These are phyloP conservation scores for Oehlia diaphana DNA, from an alignment of 192 early-diverging fungal genomes.

Conservation along the genomic window DNA sequence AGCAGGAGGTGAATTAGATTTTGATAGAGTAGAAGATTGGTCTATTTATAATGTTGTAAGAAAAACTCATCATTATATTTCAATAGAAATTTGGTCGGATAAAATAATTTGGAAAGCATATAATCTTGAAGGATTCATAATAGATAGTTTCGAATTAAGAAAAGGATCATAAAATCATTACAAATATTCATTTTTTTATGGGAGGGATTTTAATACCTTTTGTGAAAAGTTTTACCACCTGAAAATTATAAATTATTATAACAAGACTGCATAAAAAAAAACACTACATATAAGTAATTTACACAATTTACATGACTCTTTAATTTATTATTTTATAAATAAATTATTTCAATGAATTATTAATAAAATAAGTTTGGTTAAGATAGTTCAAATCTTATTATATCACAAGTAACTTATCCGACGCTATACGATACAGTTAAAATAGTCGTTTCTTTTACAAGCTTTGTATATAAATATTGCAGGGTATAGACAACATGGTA, in stretches of 20 bases:
- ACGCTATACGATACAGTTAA: conserved; percentile 53
- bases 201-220: too few relatives aligned
- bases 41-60: conserved; percentile 56
- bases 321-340: too few relatives aligned
- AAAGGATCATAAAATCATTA: neutral
- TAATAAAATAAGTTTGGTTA: too few relatives aligned
- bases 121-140: conserved; percentile 30
- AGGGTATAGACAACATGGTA: conserved; percentile 74
- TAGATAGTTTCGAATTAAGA: conserved; percentile 23
- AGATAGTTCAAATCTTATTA: neutral
- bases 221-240: too few relatives aligned
- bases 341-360: too few relatives aligned
- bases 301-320: too few relatives aligned
- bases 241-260: too few relatives aligned
- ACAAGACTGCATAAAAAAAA: too few relatives aligned
- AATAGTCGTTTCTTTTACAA: conserved; percentile 53
- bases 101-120: conserved; percentile 44
- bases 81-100: conserved; percentile 43
- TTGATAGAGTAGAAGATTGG: conserved; percentile 61
- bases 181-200: neutral
- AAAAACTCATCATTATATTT: conserved; percentile 42
- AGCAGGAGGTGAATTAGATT: conserved; percentile 67
- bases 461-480: conserved; percentile 61
- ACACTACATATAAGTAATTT: too few relatives aligned
- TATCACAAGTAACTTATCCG: conserved; percentile 35